A percentile compares a stretch with the other conserved stretches of the same genome.
Conservation (phyloP, 352 stramenopile genomes). For the Phytophthora nicotianae region DNA sequence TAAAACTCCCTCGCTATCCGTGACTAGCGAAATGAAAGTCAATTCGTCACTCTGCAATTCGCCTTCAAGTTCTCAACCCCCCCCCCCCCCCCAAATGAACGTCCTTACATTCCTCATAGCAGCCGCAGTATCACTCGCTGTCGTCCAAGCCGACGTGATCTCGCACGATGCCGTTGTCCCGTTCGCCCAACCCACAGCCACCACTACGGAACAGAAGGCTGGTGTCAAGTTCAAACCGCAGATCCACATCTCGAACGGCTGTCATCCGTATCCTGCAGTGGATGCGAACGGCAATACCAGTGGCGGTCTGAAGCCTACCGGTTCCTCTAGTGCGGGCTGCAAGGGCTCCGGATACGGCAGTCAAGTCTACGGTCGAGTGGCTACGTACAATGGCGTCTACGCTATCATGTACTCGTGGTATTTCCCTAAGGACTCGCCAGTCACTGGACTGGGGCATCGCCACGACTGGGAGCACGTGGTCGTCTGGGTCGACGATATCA, state of each 20-base stretch:
- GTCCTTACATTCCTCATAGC: slow-evolving; percentile 18
- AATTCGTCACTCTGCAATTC: slow-evolving; percentile 20
- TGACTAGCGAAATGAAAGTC: no score
- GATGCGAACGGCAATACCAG: slow-evolving; percentile 7
- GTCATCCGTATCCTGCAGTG: slow-evolving; percentile 5
- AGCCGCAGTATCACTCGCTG: slow-evolving; percentile 6
- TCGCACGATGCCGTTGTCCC: slow-evolving; percentile 7
- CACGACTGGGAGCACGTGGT: slow-evolving; percentile 53
- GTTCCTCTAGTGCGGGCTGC: slow-evolving; percentile 27
- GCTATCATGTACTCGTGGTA: no score
- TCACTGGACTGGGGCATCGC: slow-evolving; percentile 29
- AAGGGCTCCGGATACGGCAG: slow-evolving; percentile 11
- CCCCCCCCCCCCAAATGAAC: slow-evolving; percentile 13
- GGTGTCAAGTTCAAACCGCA: slow-evolving; percentile 6
- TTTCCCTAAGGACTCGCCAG: slow-evolving; percentile 49
- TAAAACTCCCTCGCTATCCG: background rate
- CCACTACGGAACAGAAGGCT: slow-evolving; percentile 9
- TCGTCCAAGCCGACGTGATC: slow-evolving; percentile 4
- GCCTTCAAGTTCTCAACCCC: slow-evolving; percentile 8
- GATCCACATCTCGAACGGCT: slow-evolving; percentile 11
- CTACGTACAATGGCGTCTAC: background rate
- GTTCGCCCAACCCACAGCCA: slow-evolving; percentile 7
- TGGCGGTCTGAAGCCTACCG: slow-evolving; percentile 25
- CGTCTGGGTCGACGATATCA: slow-evolving; percentile 42
- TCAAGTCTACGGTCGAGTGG: background rate